phyloP scores from a whole-genome alignment of 306 rosid genomes.

The Clitoria ternatea region DNA sequence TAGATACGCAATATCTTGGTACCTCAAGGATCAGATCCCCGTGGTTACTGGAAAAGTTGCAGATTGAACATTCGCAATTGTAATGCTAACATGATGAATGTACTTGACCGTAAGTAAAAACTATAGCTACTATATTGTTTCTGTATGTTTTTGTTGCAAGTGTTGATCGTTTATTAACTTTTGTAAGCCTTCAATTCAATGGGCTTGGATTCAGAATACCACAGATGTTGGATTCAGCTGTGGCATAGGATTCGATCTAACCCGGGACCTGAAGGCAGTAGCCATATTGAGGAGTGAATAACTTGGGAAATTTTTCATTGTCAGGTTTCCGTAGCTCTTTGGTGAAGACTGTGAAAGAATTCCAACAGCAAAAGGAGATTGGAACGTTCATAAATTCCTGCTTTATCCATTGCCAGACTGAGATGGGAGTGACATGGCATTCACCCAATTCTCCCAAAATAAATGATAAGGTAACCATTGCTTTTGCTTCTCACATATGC shows the following conservation, averaged over 20 bases:
- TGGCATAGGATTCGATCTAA: constrained; percentile 8
- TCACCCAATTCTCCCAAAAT: constrained; percentile 78
- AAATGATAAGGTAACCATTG: constrained; percentile 49
- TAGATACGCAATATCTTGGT: constrained; percentile 88
- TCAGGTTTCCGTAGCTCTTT: constrained; percentile 80
- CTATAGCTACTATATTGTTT: not conserved
- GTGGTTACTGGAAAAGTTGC: constrained; percentile 67
- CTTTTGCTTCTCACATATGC: not conserved
- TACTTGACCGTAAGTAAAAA: constrained; percentile 60
- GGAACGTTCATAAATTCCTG: constrained; percentile 87
- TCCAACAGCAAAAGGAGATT: constrained; percentile 50
- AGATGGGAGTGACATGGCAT: constrained; percentile 73
- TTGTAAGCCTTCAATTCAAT: not conserved
- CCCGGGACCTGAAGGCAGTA: not conserved
- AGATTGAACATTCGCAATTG: constrained; percentile 59
- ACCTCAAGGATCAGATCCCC: constrained; percentile 65
- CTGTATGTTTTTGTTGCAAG: not conserved
- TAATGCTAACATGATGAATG: constrained; percentile 46
- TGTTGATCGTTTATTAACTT: not conserved
- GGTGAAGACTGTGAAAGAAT: constrained; percentile 58
- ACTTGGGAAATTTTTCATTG: constrained; percentile 17
- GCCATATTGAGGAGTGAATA: constrained; percentile 11
- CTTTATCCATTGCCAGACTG: constrained; percentile 88
- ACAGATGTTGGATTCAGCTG: constrained; percentile 10
- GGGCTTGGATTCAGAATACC: constrained; percentile 10